These are phyloP conservation scores for Colletotrichum lupini DNA, from an alignment of 2,329 filamentous ascomycete genomes.

Conservation along the genomic window DNA sequence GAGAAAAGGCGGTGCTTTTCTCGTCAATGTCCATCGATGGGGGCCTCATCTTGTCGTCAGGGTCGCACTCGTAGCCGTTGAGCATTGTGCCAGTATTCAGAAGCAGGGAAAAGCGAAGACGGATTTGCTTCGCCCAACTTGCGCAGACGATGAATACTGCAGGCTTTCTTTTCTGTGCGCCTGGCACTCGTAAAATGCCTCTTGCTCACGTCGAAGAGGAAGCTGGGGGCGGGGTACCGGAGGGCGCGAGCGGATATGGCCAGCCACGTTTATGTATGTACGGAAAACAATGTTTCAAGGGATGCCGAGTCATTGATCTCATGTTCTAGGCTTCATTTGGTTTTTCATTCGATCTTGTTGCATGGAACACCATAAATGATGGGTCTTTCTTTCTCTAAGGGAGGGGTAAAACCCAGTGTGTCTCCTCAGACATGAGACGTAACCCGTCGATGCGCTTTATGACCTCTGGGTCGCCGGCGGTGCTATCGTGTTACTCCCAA, in stretches of 20 bases:
- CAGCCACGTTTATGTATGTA: conserved; percentile 80
- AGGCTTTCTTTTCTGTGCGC: neutral
- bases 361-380: conserved; percentile 21
- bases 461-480: neutral
- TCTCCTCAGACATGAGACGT: conserved; percentile 16
- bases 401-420: conserved; percentile 1
- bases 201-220: conserved; percentile 2
- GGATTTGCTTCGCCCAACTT: neutral
- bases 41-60: neutral
- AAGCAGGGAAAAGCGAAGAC: neutral
- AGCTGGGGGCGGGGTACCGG: conserved; percentile 45
- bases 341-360: conserved; percentile 22
- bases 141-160: neutral
- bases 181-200: neutral
- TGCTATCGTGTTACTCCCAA: neutral
- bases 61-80: neutral
- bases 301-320: conserved; percentile 20
- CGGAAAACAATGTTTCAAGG: conserved; percentile 64
- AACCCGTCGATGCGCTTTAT: neutral
- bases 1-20: conserved; percentile 30
- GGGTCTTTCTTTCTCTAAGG: neutral
- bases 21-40: conserved; percentile 29
- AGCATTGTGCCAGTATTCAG: neutral
- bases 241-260: conserved; percentile 72
- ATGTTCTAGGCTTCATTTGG: conserved; percentile 4